Base-by-base conservation (phyloP, 2,329 filamentous ascomycete genomes). In the Colletotrichum tabaci region DNA sequence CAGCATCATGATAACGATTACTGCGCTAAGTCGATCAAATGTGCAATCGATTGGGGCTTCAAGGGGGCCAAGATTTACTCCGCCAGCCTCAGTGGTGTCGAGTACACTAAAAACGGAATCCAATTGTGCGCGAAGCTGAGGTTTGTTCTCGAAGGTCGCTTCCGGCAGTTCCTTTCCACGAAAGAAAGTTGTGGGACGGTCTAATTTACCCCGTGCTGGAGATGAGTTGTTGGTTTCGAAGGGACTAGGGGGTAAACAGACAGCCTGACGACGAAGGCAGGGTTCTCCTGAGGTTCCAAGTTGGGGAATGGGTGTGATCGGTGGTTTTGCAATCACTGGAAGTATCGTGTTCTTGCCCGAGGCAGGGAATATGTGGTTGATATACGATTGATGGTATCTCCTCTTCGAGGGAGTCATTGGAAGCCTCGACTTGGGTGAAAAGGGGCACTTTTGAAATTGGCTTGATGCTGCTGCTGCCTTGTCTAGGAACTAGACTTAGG, bases 1-100 rank as follows among this genome's bases (percentile, higher is more conserved):
- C 9, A 67, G 0, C 80, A 81, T 62, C 82, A 85, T 65, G 77
- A 79, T 0, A 73, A 79, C 23, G 85, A 86, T 0, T 87, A 87
- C 65, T 86, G 86, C 1, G 75, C 74, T 8, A 86, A 87, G 73
- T 82, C 84, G 0, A 83, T 88, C 55, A 77, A 79, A 35, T 88
- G 85, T 85, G 81, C 77, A 0, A 73, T 87, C 4, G 80, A 84
- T 30, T 87, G 85, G 81, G 82, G 82, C 0, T 88, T 88, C 72
- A 74, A 75, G 7, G 77, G 78, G n/a, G 84, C 80, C 0, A 83
- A 82, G 0, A 74, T 86, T 76, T 86, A 88, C 72, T 77, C 82
- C 5, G 81, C 88, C 21, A 76, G 74, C 13, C 80, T 88, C 8
- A 74, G 75, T 4, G 81, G 81, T 0, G 81, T 84, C 44, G 80